Evolutionary conservation across 2,329 filamentous ascomycete species (phyloP).

Genomic region (Metarhizium sp.): DNA sequence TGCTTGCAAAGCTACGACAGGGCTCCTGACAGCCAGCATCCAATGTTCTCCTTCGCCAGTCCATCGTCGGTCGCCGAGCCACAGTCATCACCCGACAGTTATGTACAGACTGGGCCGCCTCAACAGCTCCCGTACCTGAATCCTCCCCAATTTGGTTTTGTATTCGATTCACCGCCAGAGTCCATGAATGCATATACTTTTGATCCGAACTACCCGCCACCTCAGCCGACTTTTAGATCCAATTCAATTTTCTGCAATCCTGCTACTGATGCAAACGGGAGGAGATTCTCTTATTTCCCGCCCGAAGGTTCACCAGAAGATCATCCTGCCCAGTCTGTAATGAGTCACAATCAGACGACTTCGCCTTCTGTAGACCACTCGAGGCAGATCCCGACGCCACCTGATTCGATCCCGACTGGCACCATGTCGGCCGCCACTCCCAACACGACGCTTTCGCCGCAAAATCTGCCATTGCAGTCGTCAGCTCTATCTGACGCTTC

Average conservation of each 20-base stretch:
- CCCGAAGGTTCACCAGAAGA: slow-evolving; percentile 37
- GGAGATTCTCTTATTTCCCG: slow-evolving; percentile 55
- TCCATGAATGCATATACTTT: slow-evolving; percentile 38
- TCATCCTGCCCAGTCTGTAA: slow-evolving; percentile 20
- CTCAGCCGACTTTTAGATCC: slow-evolving; percentile 51
- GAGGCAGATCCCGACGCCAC: slow-evolving; percentile 32
- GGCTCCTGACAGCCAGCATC: slow-evolving; percentile 13
- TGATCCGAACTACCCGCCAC: slow-evolving; percentile 30
- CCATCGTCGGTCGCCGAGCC: slow-evolving; percentile 22
- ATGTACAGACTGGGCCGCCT: slow-evolving; percentile 15
- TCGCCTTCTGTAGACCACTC: slow-evolving; percentile 20
- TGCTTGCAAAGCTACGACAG: slow-evolving; percentile 81
- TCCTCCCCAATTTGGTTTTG: slow-evolving; percentile 48
- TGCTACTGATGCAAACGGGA: slow-evolving; percentile 41
- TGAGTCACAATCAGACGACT: slow-evolving; percentile 17
- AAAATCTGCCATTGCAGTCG: slow-evolving; percentile 21
- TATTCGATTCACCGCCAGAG: slow-evolving; percentile 47
- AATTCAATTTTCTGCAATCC: slow-evolving; percentile 58
- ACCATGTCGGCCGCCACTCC: slow-evolving; percentile 20
- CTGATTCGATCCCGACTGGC: slow-evolving; percentile 28
- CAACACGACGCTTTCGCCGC: slow-evolving; percentile 28
- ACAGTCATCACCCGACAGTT: slow-evolving; percentile 22
- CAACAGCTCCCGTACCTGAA: slow-evolving; percentile 31
- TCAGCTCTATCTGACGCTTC: slow-evolving; percentile 19
- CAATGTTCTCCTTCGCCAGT: slow-evolving; percentile 23